phyloP scores from a whole-genome alignment of 441 rosid genomes.

The Populus hybrid region DNA sequence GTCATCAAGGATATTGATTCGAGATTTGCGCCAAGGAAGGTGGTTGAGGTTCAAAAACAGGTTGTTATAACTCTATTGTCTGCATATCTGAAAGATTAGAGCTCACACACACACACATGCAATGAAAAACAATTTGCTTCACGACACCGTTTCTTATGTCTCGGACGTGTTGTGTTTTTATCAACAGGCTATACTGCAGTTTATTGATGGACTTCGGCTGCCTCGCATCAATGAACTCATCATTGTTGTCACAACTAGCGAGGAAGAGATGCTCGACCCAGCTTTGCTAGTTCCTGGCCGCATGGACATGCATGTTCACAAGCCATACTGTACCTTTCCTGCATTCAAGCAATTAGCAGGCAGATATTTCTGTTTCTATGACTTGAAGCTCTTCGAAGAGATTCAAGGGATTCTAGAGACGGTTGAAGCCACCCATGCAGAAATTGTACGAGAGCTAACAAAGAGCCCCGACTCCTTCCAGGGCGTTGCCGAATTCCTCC shows the following conservation, averaged over 20 bases:
- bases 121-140: no score
- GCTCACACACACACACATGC: no score
- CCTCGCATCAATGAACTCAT: constrained; percentile 7
- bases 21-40: no score
- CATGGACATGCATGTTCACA: constrained; percentile 39
- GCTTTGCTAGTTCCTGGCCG: constrained; percentile 41
- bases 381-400: constrained; percentile 23
- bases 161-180: no score
- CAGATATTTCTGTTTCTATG: constrained; percentile 22
- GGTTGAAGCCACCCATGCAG: background rate
- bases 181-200: background rate
- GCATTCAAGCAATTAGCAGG: constrained; percentile 35
- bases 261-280: constrained; percentile 19
- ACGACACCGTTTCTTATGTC: no score
- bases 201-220: constrained; percentile 15
- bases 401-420: background rate
- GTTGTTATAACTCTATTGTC: no score
- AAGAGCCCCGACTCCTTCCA: background rate
- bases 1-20: constrained; percentile 14
- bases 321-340: constrained; percentile 36
- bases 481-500: background rate
- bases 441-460: background rate
- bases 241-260: background rate
- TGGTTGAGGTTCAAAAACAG: background rate
- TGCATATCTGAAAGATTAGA: no score